Percentiles rank a stretch among this genome's conserved stretches.
These are phyloP conservation scores for Coemansia asiatica DNA, from an alignment of 192 early-diverging fungal species.

Conservation along the genomic window DNA sequence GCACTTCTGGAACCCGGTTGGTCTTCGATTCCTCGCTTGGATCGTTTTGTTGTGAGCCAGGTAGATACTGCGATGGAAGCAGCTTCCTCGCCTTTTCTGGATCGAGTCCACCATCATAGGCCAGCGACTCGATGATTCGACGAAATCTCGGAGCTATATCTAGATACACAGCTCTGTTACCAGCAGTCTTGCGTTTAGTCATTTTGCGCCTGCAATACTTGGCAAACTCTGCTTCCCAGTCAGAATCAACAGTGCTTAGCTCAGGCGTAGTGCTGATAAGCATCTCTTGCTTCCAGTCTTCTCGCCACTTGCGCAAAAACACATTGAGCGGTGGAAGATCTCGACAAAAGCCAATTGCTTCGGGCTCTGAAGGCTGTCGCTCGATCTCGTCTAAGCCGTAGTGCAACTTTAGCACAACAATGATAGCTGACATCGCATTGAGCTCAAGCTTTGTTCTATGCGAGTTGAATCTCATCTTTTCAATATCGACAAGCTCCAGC, in stretches of 20 bases:
- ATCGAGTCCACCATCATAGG: conserved; percentile 2
- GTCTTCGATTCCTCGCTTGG: not conserved
- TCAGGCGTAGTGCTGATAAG: conserved; percentile 25
- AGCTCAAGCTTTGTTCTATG: conserved; percentile 1
- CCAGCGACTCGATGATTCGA: conserved; percentile 12
- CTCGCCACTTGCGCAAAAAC: conserved; percentile 39
- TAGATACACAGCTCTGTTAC: conserved; percentile 8
- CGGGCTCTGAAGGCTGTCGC: conserved; percentile 6
- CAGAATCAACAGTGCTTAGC: conserved; percentile 23
- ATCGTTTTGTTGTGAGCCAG: not conserved
- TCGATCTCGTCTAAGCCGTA: conserved; percentile 54
- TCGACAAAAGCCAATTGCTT: not conserved
- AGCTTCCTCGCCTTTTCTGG: conserved; percentile 11
- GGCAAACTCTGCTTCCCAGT: conserved; percentile 34
- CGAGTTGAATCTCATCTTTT: not conserved
- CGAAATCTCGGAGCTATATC: conserved; percentile 25
- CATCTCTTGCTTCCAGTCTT: conserved; percentile 34
- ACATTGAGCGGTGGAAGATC: conserved; percentile 30
- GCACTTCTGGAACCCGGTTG: not conserved
- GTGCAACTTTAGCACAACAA: conserved; percentile 45
- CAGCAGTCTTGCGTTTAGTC: not conserved
- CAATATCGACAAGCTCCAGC: conserved; percentile 9
- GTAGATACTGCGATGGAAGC: conserved; percentile 23
- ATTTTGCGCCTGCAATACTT: conserved; percentile 28
- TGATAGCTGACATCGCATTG: conserved; percentile 18